Conservation (phyloP, 1,139 yeast genomes). For the Kodamaea alishanica region DNA sequence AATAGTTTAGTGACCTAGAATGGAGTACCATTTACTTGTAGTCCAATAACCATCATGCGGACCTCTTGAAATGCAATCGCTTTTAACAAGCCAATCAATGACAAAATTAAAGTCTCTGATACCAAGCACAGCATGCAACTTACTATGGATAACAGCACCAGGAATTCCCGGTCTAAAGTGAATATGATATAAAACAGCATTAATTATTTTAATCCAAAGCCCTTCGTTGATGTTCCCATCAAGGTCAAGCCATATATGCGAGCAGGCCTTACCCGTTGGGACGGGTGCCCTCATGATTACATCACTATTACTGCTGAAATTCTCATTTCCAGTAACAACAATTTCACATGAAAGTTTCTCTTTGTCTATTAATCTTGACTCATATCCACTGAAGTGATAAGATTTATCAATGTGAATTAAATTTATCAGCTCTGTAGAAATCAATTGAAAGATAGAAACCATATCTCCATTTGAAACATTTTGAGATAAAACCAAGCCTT, state of each 20-base stretch:
- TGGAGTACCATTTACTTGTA: constrained; percentile 50
- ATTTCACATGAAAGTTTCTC: constrained; percentile 64
- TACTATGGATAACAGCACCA: constrained; percentile 25
- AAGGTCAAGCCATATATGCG: constrained; percentile 70
- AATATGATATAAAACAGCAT: constrained; percentile 47
- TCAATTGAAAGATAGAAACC: constrained; percentile 48
- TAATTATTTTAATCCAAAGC: constrained; percentile 58
- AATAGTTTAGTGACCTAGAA: constrained; percentile 21
- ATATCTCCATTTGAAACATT: constrained; percentile 56
- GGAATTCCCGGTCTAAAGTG: constrained; percentile 68
- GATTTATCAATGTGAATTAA: constrained; percentile 53
- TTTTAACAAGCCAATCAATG: constrained; percentile 54
- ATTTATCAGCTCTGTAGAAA: constrained; percentile 35
- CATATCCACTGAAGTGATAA: constrained; percentile 52
- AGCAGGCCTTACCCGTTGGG: constrained; percentile 60
- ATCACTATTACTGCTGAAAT: constrained; percentile 1
- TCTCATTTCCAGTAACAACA: constrained; percentile 21
- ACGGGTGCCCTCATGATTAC: constrained; percentile 28
- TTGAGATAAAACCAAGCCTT: constrained; percentile 57
- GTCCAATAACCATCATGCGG: constrained; percentile 49
- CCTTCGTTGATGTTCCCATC: constrained; percentile 54
- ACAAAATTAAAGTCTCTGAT: constrained; percentile 47
- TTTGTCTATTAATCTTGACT: constrained; percentile 59
- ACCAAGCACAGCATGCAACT: constrained; percentile 43
- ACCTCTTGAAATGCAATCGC: constrained; percentile 38